A percentile compares a stretch with the other conserved stretches of the same genome.
phyloP scores from a whole-genome alignment of 169 alveolate species.

The Cryptosporidium ubiquitum region DNA sequence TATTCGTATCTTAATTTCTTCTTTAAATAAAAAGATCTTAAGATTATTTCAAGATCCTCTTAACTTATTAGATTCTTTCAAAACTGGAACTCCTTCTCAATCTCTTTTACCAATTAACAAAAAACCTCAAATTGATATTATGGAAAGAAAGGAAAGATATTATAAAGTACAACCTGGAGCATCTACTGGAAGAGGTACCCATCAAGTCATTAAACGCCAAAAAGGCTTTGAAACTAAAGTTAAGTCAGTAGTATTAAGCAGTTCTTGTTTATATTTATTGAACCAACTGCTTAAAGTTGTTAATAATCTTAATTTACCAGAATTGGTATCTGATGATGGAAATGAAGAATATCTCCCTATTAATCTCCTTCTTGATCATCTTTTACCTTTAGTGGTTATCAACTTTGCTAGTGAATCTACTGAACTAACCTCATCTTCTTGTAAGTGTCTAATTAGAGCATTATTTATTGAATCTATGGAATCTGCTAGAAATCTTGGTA shows the following conservation, averaged over 20 bases:
- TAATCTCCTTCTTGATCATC: background rate
- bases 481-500: background rate
- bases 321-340: background rate
- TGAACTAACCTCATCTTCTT: constrained; percentile 48
- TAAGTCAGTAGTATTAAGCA: constrained; percentile 9
- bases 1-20: background rate
- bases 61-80: background rate
- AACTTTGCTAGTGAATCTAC: constrained; percentile 31
- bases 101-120: background rate
- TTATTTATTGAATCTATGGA: constrained; percentile 17
- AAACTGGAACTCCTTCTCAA: background rate
- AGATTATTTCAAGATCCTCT: constrained; percentile 49
- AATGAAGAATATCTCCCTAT: background rate
- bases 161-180: constrained; percentile 68
- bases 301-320: background rate
- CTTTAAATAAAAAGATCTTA: background rate
- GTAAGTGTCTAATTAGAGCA: constrained; percentile 9
- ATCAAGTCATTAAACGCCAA: constrained; percentile 47
- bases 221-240: constrained; percentile 56
- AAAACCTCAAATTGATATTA: background rate
- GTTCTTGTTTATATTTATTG: constrained; percentile 28
- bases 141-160: constrained; percentile 15
- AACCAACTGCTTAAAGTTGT: constrained; percentile 33
- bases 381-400: background rate
- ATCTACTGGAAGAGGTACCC: constrained; percentile 61